phyloP scores from a whole-genome alignment of 129 eudicot genomes.

The Centrapalus pauciflorus region DNA sequence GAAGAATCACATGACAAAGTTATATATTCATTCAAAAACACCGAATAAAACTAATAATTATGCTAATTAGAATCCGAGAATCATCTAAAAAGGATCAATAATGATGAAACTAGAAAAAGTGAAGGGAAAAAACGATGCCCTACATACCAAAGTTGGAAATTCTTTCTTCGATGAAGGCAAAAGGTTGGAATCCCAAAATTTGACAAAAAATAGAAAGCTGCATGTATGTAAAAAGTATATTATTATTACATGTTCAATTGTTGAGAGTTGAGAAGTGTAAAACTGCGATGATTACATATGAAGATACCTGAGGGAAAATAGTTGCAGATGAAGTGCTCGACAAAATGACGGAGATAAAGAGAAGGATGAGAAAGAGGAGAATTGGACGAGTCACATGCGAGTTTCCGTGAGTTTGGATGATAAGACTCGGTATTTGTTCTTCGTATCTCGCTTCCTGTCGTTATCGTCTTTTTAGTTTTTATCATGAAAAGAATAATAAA shows the following conservation, averaged over 20 bases:
- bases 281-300: constrained; percentile 13
- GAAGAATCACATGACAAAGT: constrained; percentile 40
- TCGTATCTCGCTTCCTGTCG: constrained; percentile 1
- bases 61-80: neutral
- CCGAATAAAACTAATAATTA: constrained; percentile 16
- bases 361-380: neutral
- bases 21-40: no score
- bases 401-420: constrained; percentile 20
- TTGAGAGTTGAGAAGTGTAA: neutral
- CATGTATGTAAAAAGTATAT: constrained; percentile 13
- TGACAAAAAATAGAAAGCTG: neutral
- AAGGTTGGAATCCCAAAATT: neutral
- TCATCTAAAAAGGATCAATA: neutral
- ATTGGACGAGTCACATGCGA: neutral
- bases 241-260: constrained; percentile 4
- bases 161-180: neutral
- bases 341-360: neutral
- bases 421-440: constrained; percentile 17
- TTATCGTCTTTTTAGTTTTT: neutral
- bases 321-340: constrained; percentile 24
- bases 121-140: constrained; percentile 19
- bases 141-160: constrained; percentile 19
- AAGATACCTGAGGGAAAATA: constrained; percentile 10
- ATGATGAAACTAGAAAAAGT: constrained; percentile 15
- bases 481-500: no score